Evolutionary conservation across 1,139 yeast species (phyloP), one percentile per base, ranked within the genome.

Genomic region (Candida smagusa): DNA sequence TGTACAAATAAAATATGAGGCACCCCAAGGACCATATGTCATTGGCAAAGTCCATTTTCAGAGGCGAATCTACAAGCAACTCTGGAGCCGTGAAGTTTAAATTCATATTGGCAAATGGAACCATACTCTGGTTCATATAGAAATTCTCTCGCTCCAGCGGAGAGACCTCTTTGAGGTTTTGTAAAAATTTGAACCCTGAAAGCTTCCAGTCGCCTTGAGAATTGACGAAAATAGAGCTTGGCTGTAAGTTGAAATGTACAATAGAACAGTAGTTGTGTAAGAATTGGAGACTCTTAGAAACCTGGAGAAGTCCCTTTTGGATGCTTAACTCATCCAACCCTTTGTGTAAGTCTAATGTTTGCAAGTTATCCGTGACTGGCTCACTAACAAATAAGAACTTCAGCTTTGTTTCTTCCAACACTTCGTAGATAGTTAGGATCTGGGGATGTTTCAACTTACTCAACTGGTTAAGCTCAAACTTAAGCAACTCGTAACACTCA

Each of bases 151-250:
- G 63, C 57, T 56, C 79, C 54, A 39, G 72, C 16, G 63, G 70
- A 2, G 77, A 60, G 6, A 77, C 63, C 33, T 72, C 74, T 45
- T 59, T 72, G 37, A 78, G 50, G 40, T 74, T 74, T 30, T 82
- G 83, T 22, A 86, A 58, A 49, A 84, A 84, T 35, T 76, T 76
- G 46, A 85, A 73, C 1, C 97, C 97, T 7, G 84, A 76, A 2
- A 92, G 59, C 59, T 90, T 92, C 97, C 97, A 94, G 60, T 92
- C 98, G 1, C 95, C 94, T 48, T 84, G 89, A 30, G 79, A 81
- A 47, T 85, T 90, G 21, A 92, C 74, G 43, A 83, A 76, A 1
- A 92, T 70, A 0, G 96, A 79, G 9, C 76, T 66, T 1, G 98
- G 98, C 46, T 82, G 83, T 24, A 94, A 50, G 48, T 89, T 87